Base-by-base conservation (phyloP, 108 stramenopile genomes). In the Mediolabrus comicus region DNA sequence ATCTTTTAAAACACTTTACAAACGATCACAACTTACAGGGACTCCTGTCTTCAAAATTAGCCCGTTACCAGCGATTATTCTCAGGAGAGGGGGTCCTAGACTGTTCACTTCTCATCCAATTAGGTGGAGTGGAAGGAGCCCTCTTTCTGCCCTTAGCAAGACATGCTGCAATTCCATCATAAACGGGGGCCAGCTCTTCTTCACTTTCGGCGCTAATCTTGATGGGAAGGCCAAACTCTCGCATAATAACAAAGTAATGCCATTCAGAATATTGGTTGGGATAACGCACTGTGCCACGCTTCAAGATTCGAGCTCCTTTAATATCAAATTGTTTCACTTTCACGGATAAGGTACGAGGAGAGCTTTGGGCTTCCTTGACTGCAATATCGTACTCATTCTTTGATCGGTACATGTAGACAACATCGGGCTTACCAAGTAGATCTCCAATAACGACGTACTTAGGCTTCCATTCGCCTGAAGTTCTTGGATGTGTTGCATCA, bases 291-390 rank as follows among this genome's bases (percentile, higher is more conserved):
- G 41, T 28, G 19, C 71, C 76, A 22, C 53, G 29, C 19, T 71
- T 71, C 16, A 74, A 36, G 43, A 73, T 73, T 14, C 54, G 31
- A 32, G 72, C 72, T 17, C 72, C 72, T 4, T 52, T 60, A 46
- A 79, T 57, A 29, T 74, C 73, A 43, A 79, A 79, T 46, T 79
- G 77, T 43, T 79, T 79, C 12, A 79, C 68, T n/a, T 79, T 79
- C 43, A 79, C 77, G 3, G 77, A 74, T 13, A 67, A 53, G 24
- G 12, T 53, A 26, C 57, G 62, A 62, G 36, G 31, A 35, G 11
- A 36, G 54, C 13, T 68, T 51, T 69, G 72, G 22, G 76, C 31
- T 56, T 73, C 72, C 29, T 59, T 69, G 25, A 79, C 77, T 2
- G 77, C 77, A 56, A 57, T 74, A 32, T 79, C 77, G 56, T 79